Conservation (phyloP, 1,139 yeast genomes). For the Pichia norvegensis region DNA sequence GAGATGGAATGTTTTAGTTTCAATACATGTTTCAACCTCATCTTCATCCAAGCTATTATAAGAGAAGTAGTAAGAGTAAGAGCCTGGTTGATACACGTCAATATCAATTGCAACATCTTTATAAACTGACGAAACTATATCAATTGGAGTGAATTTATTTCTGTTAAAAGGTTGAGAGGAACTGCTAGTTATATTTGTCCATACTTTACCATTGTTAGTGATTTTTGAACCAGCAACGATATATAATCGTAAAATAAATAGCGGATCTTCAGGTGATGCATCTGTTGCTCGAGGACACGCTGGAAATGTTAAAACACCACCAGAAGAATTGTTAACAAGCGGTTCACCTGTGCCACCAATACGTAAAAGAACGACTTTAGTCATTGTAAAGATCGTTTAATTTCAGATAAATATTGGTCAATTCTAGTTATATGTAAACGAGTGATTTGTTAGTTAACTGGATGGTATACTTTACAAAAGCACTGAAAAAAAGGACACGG, state of each 20-base stretch:
- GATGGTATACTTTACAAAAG: too few relatives aligned
- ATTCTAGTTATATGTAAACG: background rate
- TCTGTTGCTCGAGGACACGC: constrained; percentile 41
- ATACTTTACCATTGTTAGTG: constrained; percentile 60
- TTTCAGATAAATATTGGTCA: too few relatives aligned
- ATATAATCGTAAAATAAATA: constrained; percentile 52
- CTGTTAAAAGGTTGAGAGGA: constrained; percentile 43
- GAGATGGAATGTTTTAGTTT: constrained; percentile 60
- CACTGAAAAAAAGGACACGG: too few relatives aligned
- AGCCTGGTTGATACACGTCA: constrained; percentile 65
- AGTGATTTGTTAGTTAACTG: background rate
- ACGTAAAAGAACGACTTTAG: constrained; percentile 39
- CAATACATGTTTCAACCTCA: constrained; percentile 27
- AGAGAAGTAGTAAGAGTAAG: constrained; percentile 60
- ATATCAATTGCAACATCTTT: constrained; percentile 56
- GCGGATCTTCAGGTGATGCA: constrained; percentile 35
- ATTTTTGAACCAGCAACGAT: constrained; percentile 71
- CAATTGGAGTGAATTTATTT: constrained; percentile 40
- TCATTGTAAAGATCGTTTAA: constrained; percentile 13
- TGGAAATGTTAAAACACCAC: constrained; percentile 63
- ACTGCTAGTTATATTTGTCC: constrained; percentile 64
- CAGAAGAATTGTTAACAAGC: constrained; percentile 30
- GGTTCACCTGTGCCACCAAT: constrained; percentile 53
- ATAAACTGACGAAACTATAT: constrained; percentile 45
- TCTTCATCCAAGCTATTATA: constrained; percentile 33